phyloP scores from a whole-genome alignment of 352 stramenopile genomes.

The Blastocystis sp. region DNA sequence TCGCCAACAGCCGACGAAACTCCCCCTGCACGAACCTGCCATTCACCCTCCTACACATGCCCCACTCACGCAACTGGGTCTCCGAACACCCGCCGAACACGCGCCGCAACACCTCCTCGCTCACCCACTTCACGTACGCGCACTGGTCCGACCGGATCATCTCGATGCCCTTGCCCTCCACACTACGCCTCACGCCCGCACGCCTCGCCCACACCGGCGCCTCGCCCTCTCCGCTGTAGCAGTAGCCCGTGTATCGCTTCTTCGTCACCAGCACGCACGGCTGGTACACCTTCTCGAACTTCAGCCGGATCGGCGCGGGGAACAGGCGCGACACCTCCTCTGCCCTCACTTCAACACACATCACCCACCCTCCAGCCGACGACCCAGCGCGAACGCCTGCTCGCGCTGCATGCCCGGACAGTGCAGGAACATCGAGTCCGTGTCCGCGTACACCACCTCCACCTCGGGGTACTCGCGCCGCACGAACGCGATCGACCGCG shows the following conservation, averaged over 20 bases:
- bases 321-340: constrained; percentile 80
- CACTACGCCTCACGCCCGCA: constrained; percentile 48
- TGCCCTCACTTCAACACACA: constrained; percentile 68
- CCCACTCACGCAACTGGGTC: not conserved
- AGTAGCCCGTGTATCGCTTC: constrained; percentile 86
- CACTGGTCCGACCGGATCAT: constrained; percentile 87
- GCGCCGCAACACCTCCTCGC: constrained; percentile 46
- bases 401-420: constrained; percentile 85
- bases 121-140: constrained; percentile 74
- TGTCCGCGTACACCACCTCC: constrained; percentile 85
- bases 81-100: constrained; percentile 54
- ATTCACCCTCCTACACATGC: not conserved
- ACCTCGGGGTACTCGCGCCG: not conserved
- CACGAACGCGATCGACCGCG: constrained; percentile 24
- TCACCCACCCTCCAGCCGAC: constrained; percentile 76
- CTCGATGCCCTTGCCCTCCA: constrained; percentile 88
- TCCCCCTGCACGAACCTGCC: constrained; percentile 46
- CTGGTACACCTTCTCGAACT: constrained; percentile 85
- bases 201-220: constrained; percentile 6
- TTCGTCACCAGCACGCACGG: constrained; percentile 87
- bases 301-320: constrained; percentile 76
- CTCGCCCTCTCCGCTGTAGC: constrained; percentile 74
- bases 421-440: constrained; percentile 96
- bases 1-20: constrained; percentile 30
- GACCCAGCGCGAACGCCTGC: constrained; percentile 88